A percentile compares a stretch with the other conserved stretches of the same genome.
phyloP scores from a whole-genome alignment of 2,329 filamentous ascomycete species.

The Aspergillus melleus region DNA sequence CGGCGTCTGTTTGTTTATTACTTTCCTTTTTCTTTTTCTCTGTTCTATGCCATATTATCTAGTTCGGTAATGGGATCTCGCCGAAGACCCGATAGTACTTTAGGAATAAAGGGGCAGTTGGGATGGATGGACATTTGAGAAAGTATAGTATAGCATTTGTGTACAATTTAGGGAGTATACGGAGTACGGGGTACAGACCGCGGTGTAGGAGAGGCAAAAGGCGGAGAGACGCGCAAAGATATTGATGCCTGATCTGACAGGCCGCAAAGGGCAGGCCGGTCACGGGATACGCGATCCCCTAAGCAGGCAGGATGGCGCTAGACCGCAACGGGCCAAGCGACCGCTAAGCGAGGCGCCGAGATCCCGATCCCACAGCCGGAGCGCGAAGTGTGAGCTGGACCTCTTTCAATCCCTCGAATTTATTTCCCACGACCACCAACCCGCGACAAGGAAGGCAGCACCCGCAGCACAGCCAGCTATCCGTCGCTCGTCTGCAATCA shows the following conservation, averaged over 20 bases:
- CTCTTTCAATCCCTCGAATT: constrained; percentile 23
- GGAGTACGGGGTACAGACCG: no score
- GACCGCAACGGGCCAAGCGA: constrained; percentile 22
- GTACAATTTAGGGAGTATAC: no score
- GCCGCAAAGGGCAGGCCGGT: constrained; percentile 22
- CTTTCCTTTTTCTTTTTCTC: neutral
- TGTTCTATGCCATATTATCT: neutral
- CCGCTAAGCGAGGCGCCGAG: constrained; percentile 37
- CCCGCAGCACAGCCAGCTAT: constrained; percentile 38
- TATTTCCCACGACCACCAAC: constrained; percentile 31
- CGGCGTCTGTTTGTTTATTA: constrained; percentile 8
- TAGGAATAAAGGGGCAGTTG: neutral
- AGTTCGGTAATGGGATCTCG: neutral
- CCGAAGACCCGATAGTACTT: neutral
- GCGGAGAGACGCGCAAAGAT: neutral
- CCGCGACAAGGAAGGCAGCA: constrained; percentile 33
- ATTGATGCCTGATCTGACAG: neutral
- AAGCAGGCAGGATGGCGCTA: constrained; percentile 21
- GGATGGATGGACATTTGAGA: neutral
- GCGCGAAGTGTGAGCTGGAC: neutral
- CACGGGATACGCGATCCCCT: constrained; percentile 32
- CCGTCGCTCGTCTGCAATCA: constrained; percentile 52
- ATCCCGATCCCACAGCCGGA: constrained; percentile 28
- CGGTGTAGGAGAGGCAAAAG: neutral
- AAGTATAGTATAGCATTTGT: neutral